Base-by-base conservation (phyloP, 1,284 basidiomycete species). In the Ganoderma meredithae region DNA sequence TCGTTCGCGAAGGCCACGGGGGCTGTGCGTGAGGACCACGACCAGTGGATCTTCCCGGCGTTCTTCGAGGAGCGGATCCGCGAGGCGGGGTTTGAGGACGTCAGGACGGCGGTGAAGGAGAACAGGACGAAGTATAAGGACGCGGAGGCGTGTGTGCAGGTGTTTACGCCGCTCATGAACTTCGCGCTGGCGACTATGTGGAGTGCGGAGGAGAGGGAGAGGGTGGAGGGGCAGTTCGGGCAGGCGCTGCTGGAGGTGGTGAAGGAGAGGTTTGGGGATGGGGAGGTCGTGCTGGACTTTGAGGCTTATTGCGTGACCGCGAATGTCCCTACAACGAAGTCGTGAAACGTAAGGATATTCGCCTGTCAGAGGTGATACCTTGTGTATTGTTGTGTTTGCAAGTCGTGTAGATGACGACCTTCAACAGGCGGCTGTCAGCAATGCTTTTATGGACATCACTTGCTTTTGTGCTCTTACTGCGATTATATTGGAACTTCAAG, bases 261-360 rank as follows among this genome's bases (percentile, higher is more conserved):
- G 39, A 56, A 56, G 52, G n/a, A 27, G n/a, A 25, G 25, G 39
- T 53, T 63, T 12, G 62, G 62, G 9, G 62, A 63, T 0, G 62
- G 52, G 15, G 62, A 63, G 25, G 40, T 63, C 1, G 62, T 43
- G 40, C 19, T 63, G 62, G 31, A 36, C 19, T 63, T 40, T 52
- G 62, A 63, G 52, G 62, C 62, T 3, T 63, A 63, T 17, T 63
- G 52, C 22, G 25, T 63, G 22, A 63, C 40, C 3, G 62, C 62
- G 7, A 31, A 2, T 13, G 60, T 39, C 1, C 60, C 60, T n/a
- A 17, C 44, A 3, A 40, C 8, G 9, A 63, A 63, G 62, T 9
- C n/a, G 44, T 47, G 44, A 47, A 19, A 17, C 15, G 17, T 15
- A 19, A 17, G 43, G 9, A 36, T 9, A 7, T 36, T 36, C 3